These are phyloP conservation scores for Trametes pubescens DNA, from an alignment of 1,284 basidiomycete species.

Conservation along the genomic window DNA sequence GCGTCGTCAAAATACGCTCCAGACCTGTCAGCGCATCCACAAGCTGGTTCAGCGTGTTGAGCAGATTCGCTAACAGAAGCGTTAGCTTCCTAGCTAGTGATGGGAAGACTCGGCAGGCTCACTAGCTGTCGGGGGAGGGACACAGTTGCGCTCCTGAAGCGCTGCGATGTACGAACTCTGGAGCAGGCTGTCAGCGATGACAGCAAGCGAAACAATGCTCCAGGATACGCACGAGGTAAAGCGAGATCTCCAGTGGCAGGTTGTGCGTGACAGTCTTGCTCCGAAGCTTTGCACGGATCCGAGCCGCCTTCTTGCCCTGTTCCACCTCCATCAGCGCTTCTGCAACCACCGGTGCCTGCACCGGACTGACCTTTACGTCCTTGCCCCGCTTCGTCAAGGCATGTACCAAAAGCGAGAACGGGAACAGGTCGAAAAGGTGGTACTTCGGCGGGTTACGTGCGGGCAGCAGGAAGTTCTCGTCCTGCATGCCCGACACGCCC, in stretches of 20 bases:
- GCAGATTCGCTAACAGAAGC: slow-evolving; percentile 54
- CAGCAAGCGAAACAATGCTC: slow-evolving; percentile 6
- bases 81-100: not conserved
- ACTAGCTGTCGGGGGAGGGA: slow-evolving; percentile 75
- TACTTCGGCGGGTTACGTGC: slow-evolving; percentile 69
- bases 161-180: slow-evolving; percentile 73
- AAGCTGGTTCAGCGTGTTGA: slow-evolving; percentile 61
- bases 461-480: slow-evolving; percentile 61
- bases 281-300: slow-evolving; percentile 57
- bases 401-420: slow-evolving; percentile 67
- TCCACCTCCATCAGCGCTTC: not conserved
- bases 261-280: slow-evolving; percentile 64
- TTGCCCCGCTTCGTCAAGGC: slow-evolving; percentile 54
- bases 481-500: slow-evolving; percentile 26
- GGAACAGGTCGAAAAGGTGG: slow-evolving; percentile 71
- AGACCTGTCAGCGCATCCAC: slow-evolving; percentile 75
- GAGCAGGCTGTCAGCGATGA: not conserved
- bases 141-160: slow-evolving; percentile 64
- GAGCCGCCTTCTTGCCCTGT: slow-evolving; percentile 61
- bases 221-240: slow-evolving; percentile 65
- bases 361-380: slow-evolving; percentile 51
- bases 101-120: slow-evolving; percentile 29
- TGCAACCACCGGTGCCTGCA: too few species aligned
- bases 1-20: slow-evolving; percentile 81
- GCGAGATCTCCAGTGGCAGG: slow-evolving; percentile 75